Base-by-base conservation (phyloP, 192 early-diverging fungal species). In the Funneliformis mosseae region DNA sequence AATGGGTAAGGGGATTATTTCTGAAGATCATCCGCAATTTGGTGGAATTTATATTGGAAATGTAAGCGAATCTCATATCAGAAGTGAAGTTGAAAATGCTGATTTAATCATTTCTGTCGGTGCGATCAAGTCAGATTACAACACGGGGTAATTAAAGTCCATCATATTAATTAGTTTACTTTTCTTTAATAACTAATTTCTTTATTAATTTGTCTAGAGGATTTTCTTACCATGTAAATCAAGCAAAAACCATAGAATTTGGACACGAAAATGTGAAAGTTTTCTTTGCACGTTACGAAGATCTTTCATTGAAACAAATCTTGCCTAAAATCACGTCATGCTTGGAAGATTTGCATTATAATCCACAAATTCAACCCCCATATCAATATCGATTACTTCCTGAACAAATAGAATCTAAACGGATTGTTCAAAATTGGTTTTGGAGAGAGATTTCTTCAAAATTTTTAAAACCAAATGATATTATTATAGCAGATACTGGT, bases 401-500 rank as follows among this genome's bases (percentile, higher is more conserved):
- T 12, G 27, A 28, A 14, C 82, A 84, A 50, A 12, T 25, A 10
- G 21, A 41, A 23, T 28, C 33, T 23, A 16, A 28, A 0, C 76
- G 81, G 66, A 84, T 88, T 50, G 79, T 76, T 38, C 88, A 88
- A 18, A 73, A 66, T 21, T 88, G 83, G 70, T 82, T 88, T 55
- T 88, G 88, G 88, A 62, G 78, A 45, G 83, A 79, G 27, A 82
- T 87, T 28, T 63, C 81, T 16, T 80, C 64, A 18, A 67, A 83
- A 2, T 83, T 77, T 45, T 75, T 88, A 9, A 77, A 75, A 8
- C 64, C 64, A 11, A 72, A 80, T 28, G 45, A 85, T 21, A 66
- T 87, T 28, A 80, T 88, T 45, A 75, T 85, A 21, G 83, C 80
- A 11, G 88, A 88, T 69, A 88, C 87, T n/a, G 88, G 88, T 45